A percentile compares a stretch with the other conserved stretches of the same genome.
Conservation (phyloP, 148 eudicot genomes). For the Cornus florida region DNA sequence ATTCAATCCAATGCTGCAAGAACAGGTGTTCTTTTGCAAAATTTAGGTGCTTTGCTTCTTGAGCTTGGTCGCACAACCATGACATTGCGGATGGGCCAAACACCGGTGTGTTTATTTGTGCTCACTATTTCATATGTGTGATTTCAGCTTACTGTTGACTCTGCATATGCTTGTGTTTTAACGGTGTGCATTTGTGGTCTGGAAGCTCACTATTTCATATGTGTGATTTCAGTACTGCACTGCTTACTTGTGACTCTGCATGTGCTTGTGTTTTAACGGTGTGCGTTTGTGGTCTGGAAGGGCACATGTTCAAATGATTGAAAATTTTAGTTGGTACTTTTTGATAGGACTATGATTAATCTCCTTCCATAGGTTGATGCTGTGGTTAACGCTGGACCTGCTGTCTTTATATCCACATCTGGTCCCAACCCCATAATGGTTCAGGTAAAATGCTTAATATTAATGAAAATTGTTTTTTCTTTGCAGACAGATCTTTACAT, state of each 20-base stretch:
- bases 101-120: slow-evolving; percentile 36
- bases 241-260: neutral
- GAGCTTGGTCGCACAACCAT: slow-evolving; percentile 60
- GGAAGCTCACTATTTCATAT: no score
- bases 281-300: neutral
- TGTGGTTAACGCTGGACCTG: slow-evolving; percentile 55
- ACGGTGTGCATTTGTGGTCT: neutral
- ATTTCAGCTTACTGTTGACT: neutral
- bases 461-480: neutral
- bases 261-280: neutral
- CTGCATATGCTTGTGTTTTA: neutral
- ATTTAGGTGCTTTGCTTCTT: slow-evolving; percentile 52
- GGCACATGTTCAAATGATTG: neutral
- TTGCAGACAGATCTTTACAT: neutral
- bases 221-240: neutral
- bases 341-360: neutral
- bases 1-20: slow-evolving; percentile 44
- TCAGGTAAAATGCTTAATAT: slow-evolving; percentile 34
- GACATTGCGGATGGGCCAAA: slow-evolving; percentile 53
- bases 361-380: slow-evolving; percentile 40
- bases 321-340: neutral
- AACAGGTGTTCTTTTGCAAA: slow-evolving; percentile 45
- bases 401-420: slow-evolving; percentile 45
- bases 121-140: neutral
- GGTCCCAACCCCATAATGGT: slow-evolving; percentile 64